Conservation (phyloP, 306 rosid genomes). For the Cicer chorassanicum region DNA sequence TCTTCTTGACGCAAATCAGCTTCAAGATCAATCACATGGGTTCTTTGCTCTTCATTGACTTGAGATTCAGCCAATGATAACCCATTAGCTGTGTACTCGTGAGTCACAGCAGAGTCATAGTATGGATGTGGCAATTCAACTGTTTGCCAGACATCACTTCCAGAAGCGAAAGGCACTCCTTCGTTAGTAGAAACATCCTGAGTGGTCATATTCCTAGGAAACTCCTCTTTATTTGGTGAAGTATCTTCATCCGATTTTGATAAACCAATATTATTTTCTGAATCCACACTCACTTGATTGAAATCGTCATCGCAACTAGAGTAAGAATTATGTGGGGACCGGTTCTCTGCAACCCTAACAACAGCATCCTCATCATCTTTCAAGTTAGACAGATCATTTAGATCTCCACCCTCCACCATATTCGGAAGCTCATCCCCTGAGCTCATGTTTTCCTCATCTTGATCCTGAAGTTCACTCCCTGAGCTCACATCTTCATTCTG, state of each 20-base stretch:
- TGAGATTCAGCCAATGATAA: conserved; percentile 60
- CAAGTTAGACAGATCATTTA: conserved; percentile 41
- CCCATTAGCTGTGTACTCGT: conserved; percentile 54
- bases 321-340: conserved; percentile 44
- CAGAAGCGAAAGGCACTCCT: conserved; percentile 56
- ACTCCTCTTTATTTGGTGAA: conserved; percentile 45
- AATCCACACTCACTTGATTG: conserved; percentile 45
- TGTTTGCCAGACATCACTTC: conserved; percentile 66
- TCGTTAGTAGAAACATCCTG: conserved; percentile 51
- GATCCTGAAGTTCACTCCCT: conserved; percentile 46
- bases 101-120: conserved; percentile 68
- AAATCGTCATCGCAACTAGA: conserved; percentile 46
- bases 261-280: conserved; percentile 45
- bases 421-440: conserved; percentile 52
- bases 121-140: conserved; percentile 67
- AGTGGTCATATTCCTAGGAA: conserved; percentile 50
- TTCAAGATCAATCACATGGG: conserved; percentile 62
- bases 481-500: conserved; percentile 49
- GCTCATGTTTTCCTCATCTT: conserved; percentile 58
- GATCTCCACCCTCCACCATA: conserved; percentile 49
- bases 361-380: conserved; percentile 38
- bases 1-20: conserved; percentile 61
- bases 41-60: conserved; percentile 52
- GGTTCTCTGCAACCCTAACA: conserved; percentile 45
- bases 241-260: conserved; percentile 36